phyloP scores from a whole-genome alignment of 768 basidiomycete species.

The Rickenella mellea region DNA sequence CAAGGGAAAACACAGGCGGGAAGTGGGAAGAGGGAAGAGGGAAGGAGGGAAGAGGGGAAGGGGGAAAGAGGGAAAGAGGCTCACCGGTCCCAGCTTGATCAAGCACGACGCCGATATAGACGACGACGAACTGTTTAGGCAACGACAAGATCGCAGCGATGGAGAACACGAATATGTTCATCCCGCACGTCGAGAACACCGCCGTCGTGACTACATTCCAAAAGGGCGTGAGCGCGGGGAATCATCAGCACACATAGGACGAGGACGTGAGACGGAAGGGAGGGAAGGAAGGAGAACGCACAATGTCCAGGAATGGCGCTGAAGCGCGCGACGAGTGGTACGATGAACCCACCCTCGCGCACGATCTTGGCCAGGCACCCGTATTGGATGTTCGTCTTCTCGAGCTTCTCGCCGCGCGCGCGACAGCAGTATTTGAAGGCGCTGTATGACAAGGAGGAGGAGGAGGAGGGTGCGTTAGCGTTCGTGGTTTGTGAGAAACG shows the following conservation, averaged over 20 bases:
- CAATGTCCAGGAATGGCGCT: slow-evolving; percentile 86
- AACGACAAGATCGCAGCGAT: slow-evolving; percentile 74
- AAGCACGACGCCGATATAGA: slow-evolving; percentile 82
- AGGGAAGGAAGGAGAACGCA: slow-evolving; percentile 24
- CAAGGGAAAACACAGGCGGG: no score
- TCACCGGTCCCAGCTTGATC: slow-evolving; percentile 34
- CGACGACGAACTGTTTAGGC: slow-evolving; percentile 87
- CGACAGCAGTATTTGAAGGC: slow-evolving; percentile 79
- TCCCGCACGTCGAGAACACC: slow-evolving; percentile 83
- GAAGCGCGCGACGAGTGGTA: slow-evolving; percentile 66
- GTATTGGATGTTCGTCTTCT: slow-evolving; percentile 47
- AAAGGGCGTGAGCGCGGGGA: neutral
- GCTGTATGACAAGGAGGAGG: slow-evolving; percentile 21
- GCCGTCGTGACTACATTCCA: slow-evolving; percentile 70
- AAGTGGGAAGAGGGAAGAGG: no score
- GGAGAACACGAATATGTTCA: slow-evolving; percentile 69
- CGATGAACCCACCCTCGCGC: slow-evolving; percentile 81
- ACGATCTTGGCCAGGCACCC: slow-evolving; percentile 53
- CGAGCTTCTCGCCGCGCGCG: slow-evolving; percentile 66
- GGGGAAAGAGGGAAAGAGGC: neutral
- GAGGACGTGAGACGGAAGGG: neutral
- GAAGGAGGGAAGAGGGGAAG: no score
- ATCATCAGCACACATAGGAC: slow-evolving; percentile 4
- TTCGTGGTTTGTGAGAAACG: no score
- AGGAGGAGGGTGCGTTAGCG: neutral